A percentile compares a stretch with the other conserved stretches of the same genome.
Evolutionary conservation across 768 basidiomycete genomes (phyloP).

Genomic region (Hydnum rufescens): DNA sequence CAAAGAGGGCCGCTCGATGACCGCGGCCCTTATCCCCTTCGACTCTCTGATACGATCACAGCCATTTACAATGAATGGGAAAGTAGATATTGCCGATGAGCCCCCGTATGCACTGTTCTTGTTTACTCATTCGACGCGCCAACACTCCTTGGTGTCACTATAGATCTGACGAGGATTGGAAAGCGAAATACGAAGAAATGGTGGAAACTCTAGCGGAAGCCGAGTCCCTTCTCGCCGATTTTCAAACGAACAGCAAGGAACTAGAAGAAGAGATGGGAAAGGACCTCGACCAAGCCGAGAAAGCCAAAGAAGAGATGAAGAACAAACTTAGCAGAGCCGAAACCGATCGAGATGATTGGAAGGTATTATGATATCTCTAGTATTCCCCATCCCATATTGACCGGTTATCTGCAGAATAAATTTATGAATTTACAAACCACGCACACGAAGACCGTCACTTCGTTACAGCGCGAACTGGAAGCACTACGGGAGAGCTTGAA

Average conservation of each 20-base stretch:
- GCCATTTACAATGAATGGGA: too few species aligned
- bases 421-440: slow-evolving; percentile 76
- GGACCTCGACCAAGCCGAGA: slow-evolving; percentile 76
- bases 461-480: slow-evolving; percentile 83
- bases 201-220: slow-evolving; percentile 73
- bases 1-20: too few species aligned
- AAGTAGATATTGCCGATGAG: too few species aligned
- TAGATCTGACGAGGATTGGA: slow-evolving; percentile 14
- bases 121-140: slow-evolving; percentile 1
- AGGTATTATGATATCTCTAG: slow-evolving; percentile 31
- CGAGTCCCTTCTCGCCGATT: slow-evolving; percentile 68
- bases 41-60: too few species aligned
- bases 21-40: too few species aligned
- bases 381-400: not conserved
- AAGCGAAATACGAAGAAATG: slow-evolving; percentile 18
- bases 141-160: not conserved
- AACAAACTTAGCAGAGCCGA: slow-evolving; percentile 52
- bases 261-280: slow-evolving; percentile 84
- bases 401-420: slow-evolving; percentile 23
- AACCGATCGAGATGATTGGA: slow-evolving; percentile 76
- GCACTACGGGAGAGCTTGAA: slow-evolving; percentile 57
- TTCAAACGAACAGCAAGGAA: slow-evolving; percentile 72
- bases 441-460: slow-evolving; percentile 77
- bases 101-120: slow-evolving; percentile 8
- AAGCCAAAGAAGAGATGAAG: slow-evolving; percentile 60